Percentiles rank a stretch among this genome's conserved stretches.
phyloP scores from a whole-genome alignment of 2,329 filamentous ascomycete genomes.

The Stemphylium beticola region DNA sequence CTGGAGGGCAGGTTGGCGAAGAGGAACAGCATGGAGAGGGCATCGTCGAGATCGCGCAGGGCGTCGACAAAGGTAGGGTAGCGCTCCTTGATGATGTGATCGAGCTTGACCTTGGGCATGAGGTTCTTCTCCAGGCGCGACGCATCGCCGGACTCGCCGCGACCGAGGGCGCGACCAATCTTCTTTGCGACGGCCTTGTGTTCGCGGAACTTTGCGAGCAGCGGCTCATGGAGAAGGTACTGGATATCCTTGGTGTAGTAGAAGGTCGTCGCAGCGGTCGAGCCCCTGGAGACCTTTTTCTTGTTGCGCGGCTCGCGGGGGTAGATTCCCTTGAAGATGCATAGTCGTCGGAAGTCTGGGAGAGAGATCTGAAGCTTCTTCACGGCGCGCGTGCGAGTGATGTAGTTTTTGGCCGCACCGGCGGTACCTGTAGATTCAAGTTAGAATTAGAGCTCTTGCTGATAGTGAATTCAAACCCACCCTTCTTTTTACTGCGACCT shows the following conservation, averaged over 20 bases:
- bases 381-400: constrained; percentile 94
- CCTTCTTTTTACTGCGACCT: constrained; percentile 65
- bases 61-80: constrained; percentile 98
- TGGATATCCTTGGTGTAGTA: constrained; percentile 95
- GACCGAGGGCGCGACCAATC: constrained; percentile 88
- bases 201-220: constrained; percentile 93
- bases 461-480: constrained; percentile 47
- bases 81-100: constrained; percentile 96
- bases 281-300: constrained; percentile 93
- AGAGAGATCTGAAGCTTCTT: constrained; percentile 97
- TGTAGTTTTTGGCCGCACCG: constrained; percentile 97
- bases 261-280: constrained; percentile 91
- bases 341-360: constrained; percentile 95
- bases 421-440: constrained; percentile 65
- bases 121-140: constrained; percentile 88
- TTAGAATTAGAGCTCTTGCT: constrained; percentile 19
- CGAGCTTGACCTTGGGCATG: constrained; percentile 86
- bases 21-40: constrained; percentile 93
- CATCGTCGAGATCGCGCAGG: constrained; percentile 92
- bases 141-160: constrained; percentile 89
- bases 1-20: constrained; percentile 96
- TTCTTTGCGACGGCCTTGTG: constrained; percentile 98
- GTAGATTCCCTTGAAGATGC: constrained; percentile 99
- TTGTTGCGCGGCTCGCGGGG: constrained; percentile 95
- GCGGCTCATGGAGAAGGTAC: constrained; percentile 94